Conservation (phyloP, 129 eudicot species). For the Artemisia tridentata region DNA sequence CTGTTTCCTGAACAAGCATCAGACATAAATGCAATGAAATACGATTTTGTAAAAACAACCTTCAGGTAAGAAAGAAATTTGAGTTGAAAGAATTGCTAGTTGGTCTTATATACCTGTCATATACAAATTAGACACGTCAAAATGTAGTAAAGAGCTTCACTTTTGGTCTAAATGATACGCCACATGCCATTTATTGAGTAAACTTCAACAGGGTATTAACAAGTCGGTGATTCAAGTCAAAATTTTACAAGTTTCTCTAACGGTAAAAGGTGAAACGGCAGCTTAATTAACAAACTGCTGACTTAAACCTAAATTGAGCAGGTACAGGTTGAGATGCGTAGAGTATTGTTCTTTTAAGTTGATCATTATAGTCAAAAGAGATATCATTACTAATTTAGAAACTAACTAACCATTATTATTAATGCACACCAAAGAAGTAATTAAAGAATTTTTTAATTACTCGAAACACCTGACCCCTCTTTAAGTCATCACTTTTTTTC, state of each 20-base stretch:
- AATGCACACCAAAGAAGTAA: background rate
- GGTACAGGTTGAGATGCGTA: background rate
- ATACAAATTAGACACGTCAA: background rate
- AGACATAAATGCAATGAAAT: constrained; percentile 14
- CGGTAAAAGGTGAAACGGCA: background rate
- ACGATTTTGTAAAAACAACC: constrained; percentile 5
- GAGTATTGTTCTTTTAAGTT: background rate
- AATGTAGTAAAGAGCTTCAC: no score
- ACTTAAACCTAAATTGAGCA: background rate
- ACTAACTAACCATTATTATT: background rate
- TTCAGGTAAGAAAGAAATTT: background rate
- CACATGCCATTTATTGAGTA: background rate
- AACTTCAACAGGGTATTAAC: background rate
- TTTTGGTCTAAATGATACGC: background rate
- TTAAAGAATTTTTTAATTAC: no score
- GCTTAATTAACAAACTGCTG: background rate
- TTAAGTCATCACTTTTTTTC: no score
- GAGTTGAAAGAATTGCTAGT: background rate
- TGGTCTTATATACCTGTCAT: background rate
- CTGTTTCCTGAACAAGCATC: constrained; percentile 69
- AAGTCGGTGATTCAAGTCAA: background rate
- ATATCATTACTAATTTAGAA: background rate
- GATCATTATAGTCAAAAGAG: background rate
- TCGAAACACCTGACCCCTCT: no score
- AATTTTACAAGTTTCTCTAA: background rate